A percentile compares a stretch with the other conserved stretches of the same genome.
Evolutionary conservation across 305 asterid genomes (phyloP).

Genomic region (Solanum hybrid): DNA sequence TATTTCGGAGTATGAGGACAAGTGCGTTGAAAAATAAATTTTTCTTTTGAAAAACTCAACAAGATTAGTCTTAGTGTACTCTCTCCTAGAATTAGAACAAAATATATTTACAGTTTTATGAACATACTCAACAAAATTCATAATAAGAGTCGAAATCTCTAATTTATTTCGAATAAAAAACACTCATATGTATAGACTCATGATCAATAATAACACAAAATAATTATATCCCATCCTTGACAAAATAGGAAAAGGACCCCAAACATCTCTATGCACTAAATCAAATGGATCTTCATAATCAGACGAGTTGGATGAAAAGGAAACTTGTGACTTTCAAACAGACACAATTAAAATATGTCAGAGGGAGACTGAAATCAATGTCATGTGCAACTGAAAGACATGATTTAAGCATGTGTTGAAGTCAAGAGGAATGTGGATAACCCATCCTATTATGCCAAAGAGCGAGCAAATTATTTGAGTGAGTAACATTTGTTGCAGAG

Average conservation of each 20-base stretch:
- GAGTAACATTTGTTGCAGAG: neutral
- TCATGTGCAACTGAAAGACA: neutral
- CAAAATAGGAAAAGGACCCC: neutral
- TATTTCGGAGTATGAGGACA: neutral
- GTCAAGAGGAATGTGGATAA: neutral
- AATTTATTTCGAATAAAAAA: too few species aligned
- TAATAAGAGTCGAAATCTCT: neutral
- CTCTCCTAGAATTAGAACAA: neutral
- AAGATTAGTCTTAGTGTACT: neutral
- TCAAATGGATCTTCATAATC: neutral
- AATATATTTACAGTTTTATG: neutral
- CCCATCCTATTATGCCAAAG: neutral
- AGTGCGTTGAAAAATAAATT: neutral
- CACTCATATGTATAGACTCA: neutral
- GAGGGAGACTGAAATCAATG: neutral
- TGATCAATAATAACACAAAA: neutral
- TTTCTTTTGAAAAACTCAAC: neutral
- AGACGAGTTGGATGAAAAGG: neutral
- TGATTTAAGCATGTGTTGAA: neutral
- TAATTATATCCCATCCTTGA: neutral
- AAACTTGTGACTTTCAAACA: neutral
- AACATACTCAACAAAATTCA: neutral
- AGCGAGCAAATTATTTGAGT: neutral
- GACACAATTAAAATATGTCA: neutral
- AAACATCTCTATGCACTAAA: neutral